These are phyloP conservation scores for Cladosporium phlei DNA, from an alignment of 2,329 filamentous ascomycete genomes.

Conservation along the genomic window DNA sequence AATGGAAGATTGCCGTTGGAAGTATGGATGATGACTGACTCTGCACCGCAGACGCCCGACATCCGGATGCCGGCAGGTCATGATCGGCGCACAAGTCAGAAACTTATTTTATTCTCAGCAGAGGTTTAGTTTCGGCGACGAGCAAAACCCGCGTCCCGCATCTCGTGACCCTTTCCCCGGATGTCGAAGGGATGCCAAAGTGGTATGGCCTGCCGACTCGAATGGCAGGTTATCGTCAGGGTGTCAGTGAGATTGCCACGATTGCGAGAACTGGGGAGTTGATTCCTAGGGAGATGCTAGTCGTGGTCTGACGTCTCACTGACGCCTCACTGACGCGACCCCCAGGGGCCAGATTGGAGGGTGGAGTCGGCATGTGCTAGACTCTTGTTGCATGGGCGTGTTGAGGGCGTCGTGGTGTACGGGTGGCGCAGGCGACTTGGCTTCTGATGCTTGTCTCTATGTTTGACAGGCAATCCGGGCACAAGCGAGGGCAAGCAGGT, in stretches of 20 bases:
- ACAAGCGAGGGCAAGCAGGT: background rate
- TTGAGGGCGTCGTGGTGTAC: background rate
- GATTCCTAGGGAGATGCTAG: background rate
- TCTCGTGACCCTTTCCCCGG: background rate
- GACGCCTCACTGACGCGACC: background rate
- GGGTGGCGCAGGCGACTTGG: conserved; percentile 1
- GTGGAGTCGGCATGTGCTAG: background rate
- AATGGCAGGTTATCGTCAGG: no score
- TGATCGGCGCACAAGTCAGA: background rate
- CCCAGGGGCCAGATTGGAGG: conserved; percentile 3
- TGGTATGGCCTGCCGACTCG: background rate
- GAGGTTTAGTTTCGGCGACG: background rate
- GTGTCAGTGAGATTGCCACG: no score
- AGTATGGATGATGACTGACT: background rate
- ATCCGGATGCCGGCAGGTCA: background rate
- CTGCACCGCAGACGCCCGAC: no score
- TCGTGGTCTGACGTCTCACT: conserved; percentile 1
- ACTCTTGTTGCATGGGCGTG: background rate
- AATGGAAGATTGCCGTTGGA: no score
- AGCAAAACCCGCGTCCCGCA: no score
- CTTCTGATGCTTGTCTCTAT: conserved; percentile 6
- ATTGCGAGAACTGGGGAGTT: no score
- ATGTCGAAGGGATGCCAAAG: no score
- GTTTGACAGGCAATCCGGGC: conserved; percentile 1
- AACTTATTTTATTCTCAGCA: no score